Percentiles rank a stretch among this genome's conserved stretches.
Evolutionary conservation across 2,329 filamentous ascomycete species (phyloP).

Genomic region (Epichloe glyceriae): DNA sequence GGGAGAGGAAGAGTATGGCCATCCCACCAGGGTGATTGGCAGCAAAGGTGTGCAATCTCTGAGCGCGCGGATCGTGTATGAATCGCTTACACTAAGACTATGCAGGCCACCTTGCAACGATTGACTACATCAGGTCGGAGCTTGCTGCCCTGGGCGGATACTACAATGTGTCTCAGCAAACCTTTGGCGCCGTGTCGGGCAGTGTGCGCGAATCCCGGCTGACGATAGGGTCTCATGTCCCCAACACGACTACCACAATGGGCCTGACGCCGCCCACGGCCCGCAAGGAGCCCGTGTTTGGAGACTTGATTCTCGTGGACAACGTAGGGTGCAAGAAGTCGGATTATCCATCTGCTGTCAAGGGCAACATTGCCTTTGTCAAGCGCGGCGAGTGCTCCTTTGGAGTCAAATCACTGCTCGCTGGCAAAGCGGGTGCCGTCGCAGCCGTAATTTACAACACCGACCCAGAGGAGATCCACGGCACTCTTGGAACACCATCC

Average conservation of each 20-base stretch:
- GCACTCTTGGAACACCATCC: slow-evolving; percentile 52
- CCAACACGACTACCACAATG: slow-evolving; percentile 41
- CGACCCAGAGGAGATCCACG: slow-evolving; percentile 46
- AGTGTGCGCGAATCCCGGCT: slow-evolving; percentile 46
- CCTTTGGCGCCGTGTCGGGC: slow-evolving; percentile 49
- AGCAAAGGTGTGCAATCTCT: slow-evolving; percentile 34
- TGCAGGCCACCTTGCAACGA: slow-evolving; percentile 48
- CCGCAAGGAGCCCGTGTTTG: slow-evolving; percentile 44
- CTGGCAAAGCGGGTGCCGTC: slow-evolving; percentile 55
- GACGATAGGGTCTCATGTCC: slow-evolving; percentile 38
- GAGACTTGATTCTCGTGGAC: slow-evolving; percentile 44
- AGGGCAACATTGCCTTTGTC: slow-evolving; percentile 57
- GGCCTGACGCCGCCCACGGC: slow-evolving; percentile 54
- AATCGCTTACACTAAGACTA: too few species aligned
- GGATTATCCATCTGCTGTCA: slow-evolving; percentile 48
- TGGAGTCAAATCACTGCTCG: slow-evolving; percentile 54
- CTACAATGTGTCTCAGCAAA: slow-evolving; percentile 50
- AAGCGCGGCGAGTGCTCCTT: slow-evolving; percentile 59
- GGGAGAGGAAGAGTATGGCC: slow-evolving; percentile 46
- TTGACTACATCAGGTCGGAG: slow-evolving; percentile 47
- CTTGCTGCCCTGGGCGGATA: slow-evolving; percentile 44
- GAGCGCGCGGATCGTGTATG: background rate
- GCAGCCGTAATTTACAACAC: slow-evolving; percentile 68
- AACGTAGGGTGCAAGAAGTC: slow-evolving; percentile 49
- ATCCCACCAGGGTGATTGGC: slow-evolving; percentile 59